These are phyloP conservation scores for Millerago galiae DNA, from an alignment of 805 yeast genomes.

Conservation along the genomic window DNA sequence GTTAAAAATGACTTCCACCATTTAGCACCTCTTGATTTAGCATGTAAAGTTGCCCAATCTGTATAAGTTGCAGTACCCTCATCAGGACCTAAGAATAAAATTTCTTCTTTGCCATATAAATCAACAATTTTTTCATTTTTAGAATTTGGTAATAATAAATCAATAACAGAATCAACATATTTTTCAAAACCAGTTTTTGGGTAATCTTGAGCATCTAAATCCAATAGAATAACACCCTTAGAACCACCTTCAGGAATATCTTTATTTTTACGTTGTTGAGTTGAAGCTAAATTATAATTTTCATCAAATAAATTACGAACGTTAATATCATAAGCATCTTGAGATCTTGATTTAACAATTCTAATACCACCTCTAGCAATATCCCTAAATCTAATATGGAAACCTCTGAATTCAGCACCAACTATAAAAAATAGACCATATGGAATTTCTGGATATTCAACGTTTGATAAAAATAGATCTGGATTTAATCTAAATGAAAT, in stretches of 20 bases:
- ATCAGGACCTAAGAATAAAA: slow-evolving; percentile 97
- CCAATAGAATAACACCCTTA: slow-evolving; percentile 89
- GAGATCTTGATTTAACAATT: slow-evolving; percentile 80
- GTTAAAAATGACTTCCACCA: slow-evolving; percentile 99
- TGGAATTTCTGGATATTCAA: slow-evolving; percentile 89
- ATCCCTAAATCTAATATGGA: slow-evolving; percentile 94
- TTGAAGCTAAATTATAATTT: slow-evolving; percentile 89
- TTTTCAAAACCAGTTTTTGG: slow-evolving; percentile 85
- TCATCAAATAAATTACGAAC: slow-evolving; percentile 90
- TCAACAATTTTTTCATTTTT: slow-evolving; percentile 85
- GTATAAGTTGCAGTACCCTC: slow-evolving; percentile 95
- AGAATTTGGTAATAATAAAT: slow-evolving; percentile 70
- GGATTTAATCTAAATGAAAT: slow-evolving; percentile 89
- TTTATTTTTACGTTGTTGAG: slow-evolving; percentile 95
- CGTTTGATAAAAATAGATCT: slow-evolving; percentile 60
- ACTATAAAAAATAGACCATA: slow-evolving; percentile 93
- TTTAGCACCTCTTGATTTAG: slow-evolving; percentile 84
- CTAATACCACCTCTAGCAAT: slow-evolving; percentile 98
- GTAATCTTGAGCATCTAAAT: slow-evolving; percentile 61
- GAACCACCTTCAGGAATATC: slow-evolving; percentile 99
- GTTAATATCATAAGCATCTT: slow-evolving; percentile 80
- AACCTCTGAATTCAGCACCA: slow-evolving; percentile 95
- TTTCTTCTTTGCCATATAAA: slow-evolving; percentile 76
- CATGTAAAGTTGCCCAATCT: slow-evolving; percentile 97
- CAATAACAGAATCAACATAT: slow-evolving; percentile 87